Conservation (phyloP, 345 rosid species). For the Bretschneidera sinensis region DNA sequence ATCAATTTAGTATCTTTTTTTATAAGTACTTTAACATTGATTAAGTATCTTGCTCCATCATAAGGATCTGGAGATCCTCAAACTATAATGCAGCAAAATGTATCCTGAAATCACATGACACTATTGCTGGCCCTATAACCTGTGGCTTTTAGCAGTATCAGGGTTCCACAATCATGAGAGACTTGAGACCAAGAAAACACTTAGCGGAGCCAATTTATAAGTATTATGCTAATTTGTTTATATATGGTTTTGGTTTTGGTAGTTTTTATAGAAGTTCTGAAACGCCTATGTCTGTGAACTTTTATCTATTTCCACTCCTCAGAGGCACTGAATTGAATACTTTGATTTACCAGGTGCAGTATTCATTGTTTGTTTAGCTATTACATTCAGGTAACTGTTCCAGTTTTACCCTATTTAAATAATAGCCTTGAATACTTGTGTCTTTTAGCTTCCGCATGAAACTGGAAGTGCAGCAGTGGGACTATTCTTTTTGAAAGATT, state of each 20-base stretch:
- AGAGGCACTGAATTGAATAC: slow-evolving; percentile 8
- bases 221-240: not conserved
- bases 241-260: not conserved
- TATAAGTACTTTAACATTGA: too few species aligned
- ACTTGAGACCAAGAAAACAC: not conserved
- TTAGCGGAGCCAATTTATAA: not conserved
- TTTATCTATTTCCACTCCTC: not conserved
- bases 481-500: not conserved
- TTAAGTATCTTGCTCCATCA: not conserved
- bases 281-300: not conserved
- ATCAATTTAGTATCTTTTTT: too few species aligned
- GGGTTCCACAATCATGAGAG: not conserved
- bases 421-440: not conserved
- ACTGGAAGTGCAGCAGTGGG: not conserved
- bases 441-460: not conserved
- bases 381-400: slow-evolving; percentile 78
- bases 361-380: slow-evolving; percentile 77
- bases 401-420: not conserved
- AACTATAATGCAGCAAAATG: not conserved
- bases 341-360: slow-evolving; percentile 64
- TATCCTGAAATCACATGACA: not conserved
- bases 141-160: not conserved
- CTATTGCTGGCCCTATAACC: not conserved
- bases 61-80: not conserved
- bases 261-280: not conserved